phyloP scores from a whole-genome alignment of 495 filamentous ascomycete species.

The Saxispiralis lemnorum region DNA sequence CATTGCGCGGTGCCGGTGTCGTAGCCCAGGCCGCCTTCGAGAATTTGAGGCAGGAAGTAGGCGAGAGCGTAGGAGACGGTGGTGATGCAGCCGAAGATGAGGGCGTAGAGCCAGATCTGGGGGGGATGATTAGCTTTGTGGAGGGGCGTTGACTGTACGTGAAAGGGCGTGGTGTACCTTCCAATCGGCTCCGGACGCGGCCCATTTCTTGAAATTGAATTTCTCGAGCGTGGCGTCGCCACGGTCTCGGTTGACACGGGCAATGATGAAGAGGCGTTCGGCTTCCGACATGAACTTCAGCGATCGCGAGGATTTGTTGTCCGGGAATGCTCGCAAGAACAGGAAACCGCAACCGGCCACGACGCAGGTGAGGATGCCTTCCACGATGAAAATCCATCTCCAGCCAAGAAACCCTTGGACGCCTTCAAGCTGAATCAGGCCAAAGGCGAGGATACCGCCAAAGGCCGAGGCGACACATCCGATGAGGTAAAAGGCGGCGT shows the following conservation, averaged over 20 bases:
- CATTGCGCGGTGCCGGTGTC: constrained; percentile 38
- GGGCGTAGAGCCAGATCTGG: constrained; percentile 41
- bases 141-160: neutral
- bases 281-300: neutral
- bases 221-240: constrained; percentile 32
- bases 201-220: constrained; percentile 35
- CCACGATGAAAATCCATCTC: constrained; percentile 14
- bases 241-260: constrained; percentile 41
- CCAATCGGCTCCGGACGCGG: constrained; percentile 30
- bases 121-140: too few relatives aligned
- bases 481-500: constrained; percentile 18
- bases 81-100: constrained; percentile 41
- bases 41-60: constrained; percentile 52
- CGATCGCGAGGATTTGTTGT: neutral
- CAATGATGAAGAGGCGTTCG: constrained; percentile 27
- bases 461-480: constrained; percentile 15
- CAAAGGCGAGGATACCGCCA: constrained; percentile 17
- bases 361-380: constrained; percentile 12
- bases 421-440: constrained; percentile 13
- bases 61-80: constrained; percentile 46
- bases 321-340: neutral
- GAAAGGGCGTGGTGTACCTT: constrained; percentile 23
- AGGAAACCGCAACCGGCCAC: constrained; percentile 2
- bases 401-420: constrained; percentile 9
- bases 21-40: constrained; percentile 40